These are phyloP conservation scores for Liriodendron chinense DNA, from an alignment of 164 flowering plant species.

Conservation along the genomic window DNA sequence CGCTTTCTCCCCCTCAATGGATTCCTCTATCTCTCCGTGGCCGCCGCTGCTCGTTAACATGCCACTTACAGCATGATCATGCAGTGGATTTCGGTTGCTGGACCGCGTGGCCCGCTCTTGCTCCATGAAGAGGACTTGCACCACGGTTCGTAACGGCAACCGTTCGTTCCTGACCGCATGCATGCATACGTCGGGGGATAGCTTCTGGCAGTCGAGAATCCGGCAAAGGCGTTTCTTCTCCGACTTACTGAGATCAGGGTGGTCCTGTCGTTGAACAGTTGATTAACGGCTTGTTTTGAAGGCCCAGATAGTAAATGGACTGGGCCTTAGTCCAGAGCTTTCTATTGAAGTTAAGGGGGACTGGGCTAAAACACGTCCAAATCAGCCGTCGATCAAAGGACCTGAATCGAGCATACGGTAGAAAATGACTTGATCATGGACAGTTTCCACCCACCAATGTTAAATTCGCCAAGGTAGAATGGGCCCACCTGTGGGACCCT, in stretches of 20 bases:
- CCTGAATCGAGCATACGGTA: too few relatives aligned
- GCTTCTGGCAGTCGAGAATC: conserved; percentile 66
- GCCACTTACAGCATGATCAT: background rate
- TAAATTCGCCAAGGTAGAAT: too few relatives aligned
- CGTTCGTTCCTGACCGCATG: conserved; percentile 80
- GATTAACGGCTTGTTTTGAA: too few relatives aligned
- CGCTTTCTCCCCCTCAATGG: background rate
- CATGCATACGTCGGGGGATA: conserved; percentile 61
- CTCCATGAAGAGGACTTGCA: conserved; percentile 81
- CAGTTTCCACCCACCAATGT: too few relatives aligned
- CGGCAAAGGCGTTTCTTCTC: conserved; percentile 76
- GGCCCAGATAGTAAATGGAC: too few relatives aligned
- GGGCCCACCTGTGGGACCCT: too few relatives aligned
- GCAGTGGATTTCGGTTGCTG: conserved; percentile 2
- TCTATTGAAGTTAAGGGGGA: too few relatives aligned
- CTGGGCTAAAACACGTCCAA: too few relatives aligned
- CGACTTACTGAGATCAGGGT: conserved; percentile 59
- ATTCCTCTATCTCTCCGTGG: conserved; percentile 15
- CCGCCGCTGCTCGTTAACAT: conserved; percentile 7
- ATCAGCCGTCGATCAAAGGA: too few relatives aligned
- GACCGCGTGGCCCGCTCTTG: conserved; percentile 50
- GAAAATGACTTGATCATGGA: too few relatives aligned
- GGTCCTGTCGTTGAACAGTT: conserved; percentile 38
- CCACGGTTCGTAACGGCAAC: conserved; percentile 83
- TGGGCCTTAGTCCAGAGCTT: too few relatives aligned